phyloP scores from a whole-genome alignment of 2,329 filamentous ascomycete species.

The Kalmusia sp. region DNA sequence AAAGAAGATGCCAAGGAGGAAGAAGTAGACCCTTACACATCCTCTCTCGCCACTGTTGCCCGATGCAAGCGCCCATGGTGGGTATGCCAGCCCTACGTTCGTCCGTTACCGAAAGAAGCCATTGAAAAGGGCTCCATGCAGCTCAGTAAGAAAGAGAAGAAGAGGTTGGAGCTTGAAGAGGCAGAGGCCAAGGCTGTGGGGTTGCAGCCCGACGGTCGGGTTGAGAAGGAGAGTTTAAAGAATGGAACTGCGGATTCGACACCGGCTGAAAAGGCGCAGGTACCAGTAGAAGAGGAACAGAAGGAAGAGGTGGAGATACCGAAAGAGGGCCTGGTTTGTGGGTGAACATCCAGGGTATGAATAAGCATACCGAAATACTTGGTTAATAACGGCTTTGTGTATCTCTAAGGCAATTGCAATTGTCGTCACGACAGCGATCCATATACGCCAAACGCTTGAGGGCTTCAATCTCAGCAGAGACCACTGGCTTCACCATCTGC shows the following conservation, averaged over 20 bases:
- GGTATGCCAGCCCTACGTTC: conserved; percentile 86
- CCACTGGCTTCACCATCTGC: no score
- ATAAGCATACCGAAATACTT: no score
- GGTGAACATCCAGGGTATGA: conserved; percentile 29
- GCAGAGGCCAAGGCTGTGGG: conserved; percentile 34
- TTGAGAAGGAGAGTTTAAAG: conserved; percentile 64
- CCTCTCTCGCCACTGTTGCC: conserved; percentile 70
- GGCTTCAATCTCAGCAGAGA: no score
- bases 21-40: conserved; percentile 53
- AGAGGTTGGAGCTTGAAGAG: conserved; percentile 50
- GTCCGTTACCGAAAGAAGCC: conserved; percentile 87
- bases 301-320: conserved; percentile 46
- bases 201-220: conserved; percentile 31
- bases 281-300: conserved; percentile 15
- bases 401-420: no score
- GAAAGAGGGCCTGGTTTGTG: conserved; percentile 55
- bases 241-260: conserved; percentile 18
- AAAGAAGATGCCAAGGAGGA: conserved; percentile 39
- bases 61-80: conserved; percentile 85
- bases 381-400: no score
- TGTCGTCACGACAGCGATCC: no score
- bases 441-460: no score
- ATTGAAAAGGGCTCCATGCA: conserved; percentile 79
- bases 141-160: conserved; percentile 71
- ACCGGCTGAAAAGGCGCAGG: conserved; percentile 11